Base-by-base conservation (phyloP, 108 stramenopile species). In the Pelagomonas calceolata region DNA sequence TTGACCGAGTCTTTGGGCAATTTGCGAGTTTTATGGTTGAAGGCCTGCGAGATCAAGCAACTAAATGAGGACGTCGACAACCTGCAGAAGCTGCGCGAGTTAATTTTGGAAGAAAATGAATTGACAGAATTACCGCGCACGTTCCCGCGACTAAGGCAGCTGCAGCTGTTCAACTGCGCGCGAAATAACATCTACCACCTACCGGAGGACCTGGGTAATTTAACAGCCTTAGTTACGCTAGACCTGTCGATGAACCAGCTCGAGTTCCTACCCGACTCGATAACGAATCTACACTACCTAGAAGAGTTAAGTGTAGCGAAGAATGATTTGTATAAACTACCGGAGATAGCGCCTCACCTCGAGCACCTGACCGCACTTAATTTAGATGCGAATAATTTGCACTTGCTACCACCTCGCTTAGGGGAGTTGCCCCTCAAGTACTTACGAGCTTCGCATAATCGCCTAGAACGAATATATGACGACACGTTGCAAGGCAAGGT, bases 211-310 rank as follows among this genome's bases (percentile, higher is more conserved):
- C 29, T 70, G 36, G 70, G 74, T 45, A 63, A n/a, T 1, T 34
- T 79, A 66, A 36, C 45, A 39, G 63, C 44, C 4, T 36, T 79
- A 17, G 46, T 7, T 30, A 39, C 45, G 43, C 46, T 79, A 21
- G 69, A 69, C 67, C 31, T 74, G 39, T 69, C 74, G 36, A 71
- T 66, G 36, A 79, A 79, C 65, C 64, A 34, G 33, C 44, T 79
- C 46, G 44, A 64, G 66, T 34, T 31, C 17, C 60, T 79, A 9
- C 78, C 78, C 29, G 46, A 35, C 36, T n/a, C 32, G 44, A 64
- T 79, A 0, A 45, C 39, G 14, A 32, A 43, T 46, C 16, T 79
- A 64, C 10, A 37, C n/a, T 29, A 63, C 31, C 63, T 79, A 4
- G 70, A 79, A 34, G 32, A 33, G 32, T n/a, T 71, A 12, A 65